Evolutionary conservation across 805 yeast species (phyloP).

Genomic region (Monosporozyma servazzii): DNA sequence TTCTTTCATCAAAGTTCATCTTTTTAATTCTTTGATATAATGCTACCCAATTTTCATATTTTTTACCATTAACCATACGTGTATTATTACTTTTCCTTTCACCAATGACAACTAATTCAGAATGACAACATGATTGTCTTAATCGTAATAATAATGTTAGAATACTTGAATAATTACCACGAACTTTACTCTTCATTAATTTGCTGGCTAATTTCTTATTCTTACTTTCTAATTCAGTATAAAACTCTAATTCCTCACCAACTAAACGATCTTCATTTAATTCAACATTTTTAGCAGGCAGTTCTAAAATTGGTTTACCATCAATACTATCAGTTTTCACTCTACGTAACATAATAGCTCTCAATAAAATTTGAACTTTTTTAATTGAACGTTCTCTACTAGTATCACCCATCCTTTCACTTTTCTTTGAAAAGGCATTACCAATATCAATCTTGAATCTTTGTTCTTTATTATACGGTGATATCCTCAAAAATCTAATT

Average conservation of each 20-base stretch:
- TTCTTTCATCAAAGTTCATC: conserved; percentile 29
- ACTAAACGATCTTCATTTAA: conserved; percentile 42
- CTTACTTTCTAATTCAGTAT: conserved; percentile 45
- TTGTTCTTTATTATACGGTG: conserved; percentile 56
- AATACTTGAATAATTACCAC: conserved; percentile 46
- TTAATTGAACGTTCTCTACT: conserved; percentile 41
- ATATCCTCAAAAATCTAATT: conserved; percentile 36
- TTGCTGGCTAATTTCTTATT: conserved; percentile 44
- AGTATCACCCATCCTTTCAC: conserved; percentile 29
- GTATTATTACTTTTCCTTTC: conserved; percentile 31
- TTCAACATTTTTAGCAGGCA: conserved; percentile 55
- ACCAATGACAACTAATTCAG: conserved; percentile 63
- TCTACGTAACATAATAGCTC: conserved; percentile 68
- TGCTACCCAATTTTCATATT: conserved; percentile 29
- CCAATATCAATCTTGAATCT: conserved; percentile 50
- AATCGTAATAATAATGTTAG: conserved; percentile 65
- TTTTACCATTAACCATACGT: conserved; percentile 29
- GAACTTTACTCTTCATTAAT: conserved; percentile 26
- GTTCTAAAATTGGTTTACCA: conserved; percentile 63
- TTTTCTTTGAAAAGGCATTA: conserved; percentile 38
- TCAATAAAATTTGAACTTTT: conserved; percentile 58
- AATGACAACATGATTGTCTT: conserved; percentile 83
- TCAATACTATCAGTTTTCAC: conserved; percentile 63
- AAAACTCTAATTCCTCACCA: conserved; percentile 47
- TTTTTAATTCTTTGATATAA: conserved; percentile 28